These are phyloP conservation scores for Hypericum perforatum DNA, from an alignment of 345 rosid genomes.

Conservation along the genomic window DNA sequence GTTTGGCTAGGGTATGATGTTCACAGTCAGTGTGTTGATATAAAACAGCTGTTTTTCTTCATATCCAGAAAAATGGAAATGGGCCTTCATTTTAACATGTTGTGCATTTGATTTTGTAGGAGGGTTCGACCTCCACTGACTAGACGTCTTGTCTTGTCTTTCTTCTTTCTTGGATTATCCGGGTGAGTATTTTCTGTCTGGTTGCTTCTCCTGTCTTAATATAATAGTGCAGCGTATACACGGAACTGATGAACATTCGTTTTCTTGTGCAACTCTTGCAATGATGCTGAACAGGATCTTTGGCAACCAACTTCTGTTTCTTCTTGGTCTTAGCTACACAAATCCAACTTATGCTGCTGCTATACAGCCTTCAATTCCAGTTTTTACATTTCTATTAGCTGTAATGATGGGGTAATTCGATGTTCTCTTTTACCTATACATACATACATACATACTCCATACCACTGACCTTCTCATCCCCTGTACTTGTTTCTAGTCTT, in stretches of 20 bases:
- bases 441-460: slow-evolving; percentile 6
- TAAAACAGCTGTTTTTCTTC: too few species aligned
- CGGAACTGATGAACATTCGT: too few species aligned
- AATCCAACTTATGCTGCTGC: slow-evolving; percentile 99
- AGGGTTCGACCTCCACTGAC: slow-evolving; percentile 67
- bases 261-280: background rate
- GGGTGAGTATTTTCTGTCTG: slow-evolving; percentile 41
- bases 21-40: too few species aligned
- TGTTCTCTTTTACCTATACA: slow-evolving; percentile 3
- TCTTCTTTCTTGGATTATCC: slow-evolving; percentile 80
- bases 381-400: slow-evolving; percentile 86
- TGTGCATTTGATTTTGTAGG: slow-evolving; percentile 28
- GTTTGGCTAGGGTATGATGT: too few species aligned
- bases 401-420: slow-evolving; percentile 72
- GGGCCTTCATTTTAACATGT: too few species aligned
- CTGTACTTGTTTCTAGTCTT: slow-evolving; percentile 15
- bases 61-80: too few species aligned
- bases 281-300: slow-evolving; percentile 55
- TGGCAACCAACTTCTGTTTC: slow-evolving; percentile 94
- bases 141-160: slow-evolving; percentile 48
- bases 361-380: slow-evolving; percentile 93
- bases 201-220: too few species aligned
- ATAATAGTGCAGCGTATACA: too few species aligned
- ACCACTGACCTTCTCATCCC: too few species aligned
- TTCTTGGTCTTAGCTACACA: slow-evolving; percentile 87